phyloP scores from a whole-genome alignment of 768 basidiomycete species.

The Macrolepiota albuminosa region DNA sequence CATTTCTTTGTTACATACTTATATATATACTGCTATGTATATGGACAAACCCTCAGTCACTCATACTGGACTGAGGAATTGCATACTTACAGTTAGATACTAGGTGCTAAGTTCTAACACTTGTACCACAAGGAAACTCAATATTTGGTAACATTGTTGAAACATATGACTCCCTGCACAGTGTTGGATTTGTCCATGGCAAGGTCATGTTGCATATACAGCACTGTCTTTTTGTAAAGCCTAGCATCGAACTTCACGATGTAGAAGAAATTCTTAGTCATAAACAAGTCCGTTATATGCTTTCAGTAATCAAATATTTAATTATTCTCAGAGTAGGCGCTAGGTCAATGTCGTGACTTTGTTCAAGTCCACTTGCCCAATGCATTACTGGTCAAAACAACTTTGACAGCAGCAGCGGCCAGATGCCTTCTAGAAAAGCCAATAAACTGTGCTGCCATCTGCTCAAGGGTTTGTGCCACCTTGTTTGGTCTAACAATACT shows the following conservation, averaged over 20 bases:
- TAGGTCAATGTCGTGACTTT: not conserved
- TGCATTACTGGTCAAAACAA: not conserved
- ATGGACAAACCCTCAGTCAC: no score
- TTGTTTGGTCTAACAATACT: not conserved
- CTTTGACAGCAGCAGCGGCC: not conserved
- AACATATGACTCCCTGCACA: not conserved
- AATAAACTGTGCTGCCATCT: not conserved
- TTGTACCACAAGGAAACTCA: not conserved
- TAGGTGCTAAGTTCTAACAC: no score
- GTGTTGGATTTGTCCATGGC: not conserved
- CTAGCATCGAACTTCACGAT: not conserved
- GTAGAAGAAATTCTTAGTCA: not conserved
- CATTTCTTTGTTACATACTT: no score
- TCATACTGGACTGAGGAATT: no score
- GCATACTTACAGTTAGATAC: no score
- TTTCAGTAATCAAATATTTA: not conserved
- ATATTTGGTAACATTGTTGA: not conserved
- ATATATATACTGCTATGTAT: no score
- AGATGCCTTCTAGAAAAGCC: not conserved
- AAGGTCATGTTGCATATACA: not conserved
- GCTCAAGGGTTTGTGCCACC: not conserved
- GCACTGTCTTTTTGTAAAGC: not conserved
- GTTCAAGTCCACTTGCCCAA: not conserved
- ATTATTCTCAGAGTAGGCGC: not conserved
- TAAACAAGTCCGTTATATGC: not conserved